Evolutionary conservation across 305 asterid species (phyloP).

Genomic region (Petunia hybrid): DNA sequence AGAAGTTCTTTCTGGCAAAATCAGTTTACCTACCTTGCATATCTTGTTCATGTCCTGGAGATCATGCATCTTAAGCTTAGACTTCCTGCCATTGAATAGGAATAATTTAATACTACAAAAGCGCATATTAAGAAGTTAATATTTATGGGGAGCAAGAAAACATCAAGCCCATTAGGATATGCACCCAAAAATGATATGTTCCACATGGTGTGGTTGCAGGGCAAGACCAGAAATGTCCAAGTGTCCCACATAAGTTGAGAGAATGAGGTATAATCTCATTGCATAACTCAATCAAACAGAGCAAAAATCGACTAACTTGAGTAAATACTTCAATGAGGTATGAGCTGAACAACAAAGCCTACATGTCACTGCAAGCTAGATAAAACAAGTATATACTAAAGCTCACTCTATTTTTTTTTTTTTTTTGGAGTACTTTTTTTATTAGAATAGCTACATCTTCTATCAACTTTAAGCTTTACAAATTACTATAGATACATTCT

Average conservation of each 20-base stretch:
- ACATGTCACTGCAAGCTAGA: conserved; percentile 3
- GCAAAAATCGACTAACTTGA: background rate
- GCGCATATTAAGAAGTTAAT: background rate
- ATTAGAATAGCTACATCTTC: background rate
- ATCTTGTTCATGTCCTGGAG: background rate
- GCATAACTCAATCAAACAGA: no score
- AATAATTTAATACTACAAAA: background rate
- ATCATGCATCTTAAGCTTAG: background rate
- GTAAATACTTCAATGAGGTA: background rate
- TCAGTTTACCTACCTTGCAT: background rate
- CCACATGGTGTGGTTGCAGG: background rate
- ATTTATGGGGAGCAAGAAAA: conserved; percentile 1
- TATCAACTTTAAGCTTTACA: conserved; percentile 28
- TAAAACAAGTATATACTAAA: conserved; percentile 16
- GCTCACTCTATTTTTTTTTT: background rate
- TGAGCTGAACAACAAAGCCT: conserved; percentile 14
- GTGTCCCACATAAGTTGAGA: background rate
- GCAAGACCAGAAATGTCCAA: background rate
- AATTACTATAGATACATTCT: background rate
- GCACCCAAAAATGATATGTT: background rate
- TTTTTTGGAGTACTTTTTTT: no score
- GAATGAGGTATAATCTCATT: background rate
- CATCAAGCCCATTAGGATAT: background rate
- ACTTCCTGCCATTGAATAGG: conserved; percentile 8
- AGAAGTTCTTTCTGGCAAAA: background rate